Evolutionary conservation across 805 yeast species (phyloP), one percentile per base, ranked within the genome.

Genomic region (Wickerhamomyces rabaulensis): DNA sequence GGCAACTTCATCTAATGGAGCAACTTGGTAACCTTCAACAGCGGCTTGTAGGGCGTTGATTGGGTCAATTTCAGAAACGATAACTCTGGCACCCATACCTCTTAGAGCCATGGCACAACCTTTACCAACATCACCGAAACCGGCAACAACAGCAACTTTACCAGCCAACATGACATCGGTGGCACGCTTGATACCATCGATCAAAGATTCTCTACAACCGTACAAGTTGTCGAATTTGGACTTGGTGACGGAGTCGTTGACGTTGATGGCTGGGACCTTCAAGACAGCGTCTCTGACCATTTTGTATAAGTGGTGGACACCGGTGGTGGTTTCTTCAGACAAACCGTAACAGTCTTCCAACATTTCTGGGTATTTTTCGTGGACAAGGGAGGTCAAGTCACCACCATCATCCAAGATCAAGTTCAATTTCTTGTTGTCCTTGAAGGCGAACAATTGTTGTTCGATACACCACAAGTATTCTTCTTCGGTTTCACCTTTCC

Each of bases 401-500:
- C 99, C 99, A 85, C 99, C 99, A 67, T 92, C 99, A 70, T 92
- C 99, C 69, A 92, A 82, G 72, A 92, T 94, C 76, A 92, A 80
- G 88, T 92, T 92, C 73, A 92, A 86, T 75, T 87, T 86, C 80
- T 86, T 81, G 71, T 80, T 84, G 73, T 91, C 96, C 80, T 92
- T 92, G 92, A 92, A 92, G 54, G 98, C 87, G 67, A 87, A 90
- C 73, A 92, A 84, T 80, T 94, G 98, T 79, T 92, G 98, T 79
- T 94, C 97, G 64, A 92, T 88, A 82, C 99, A 92, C 99, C 99
- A 92, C 68, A 81, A 69, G 83, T 92, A 94, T 79, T 92, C 99
- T 80, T 92, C 98, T 75, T 92, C 99, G 73, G 98, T 89, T 83
- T 92, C 98, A 71, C 99, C 98, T 82, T 92, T 92, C 99, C 99